Evolutionary conservation across 2,329 filamentous ascomycete species (phyloP).

Genomic region (Cercospora canescens): DNA sequence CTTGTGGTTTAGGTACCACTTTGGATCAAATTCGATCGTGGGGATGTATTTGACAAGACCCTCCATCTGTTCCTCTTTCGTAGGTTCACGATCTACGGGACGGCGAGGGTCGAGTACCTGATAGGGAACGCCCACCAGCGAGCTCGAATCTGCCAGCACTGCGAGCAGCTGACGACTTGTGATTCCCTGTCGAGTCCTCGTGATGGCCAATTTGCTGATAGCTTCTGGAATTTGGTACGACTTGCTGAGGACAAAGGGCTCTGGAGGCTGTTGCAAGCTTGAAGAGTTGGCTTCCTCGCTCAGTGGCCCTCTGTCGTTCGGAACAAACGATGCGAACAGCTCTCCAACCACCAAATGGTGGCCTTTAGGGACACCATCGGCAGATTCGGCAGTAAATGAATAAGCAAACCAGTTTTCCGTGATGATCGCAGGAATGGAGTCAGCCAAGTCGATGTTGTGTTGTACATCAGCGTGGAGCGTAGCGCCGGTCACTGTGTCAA

Average conservation of each 20-base stretch:
- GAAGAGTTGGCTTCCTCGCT: slow-evolving; percentile 72
- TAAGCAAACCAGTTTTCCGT: slow-evolving; percentile 97
- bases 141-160: slow-evolving; percentile 69
- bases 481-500: slow-evolving; percentile 84
- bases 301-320: slow-evolving; percentile 83
- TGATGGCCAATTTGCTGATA: slow-evolving; percentile 78
- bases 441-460: slow-evolving; percentile 69
- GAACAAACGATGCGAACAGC: slow-evolving; percentile 79
- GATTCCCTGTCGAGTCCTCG: slow-evolving; percentile 89
- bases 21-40: slow-evolving; percentile 78
- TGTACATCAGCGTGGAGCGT: slow-evolving; percentile 72
- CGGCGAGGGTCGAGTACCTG: slow-evolving; percentile 80
- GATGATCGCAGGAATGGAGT: slow-evolving; percentile 74
- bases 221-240: slow-evolving; percentile 77
- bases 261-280: slow-evolving; percentile 64
- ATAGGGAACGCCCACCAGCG: slow-evolving; percentile 78
- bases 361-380: slow-evolving; percentile 65
- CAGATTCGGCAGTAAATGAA: slow-evolving; percentile 63
- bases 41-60: slow-evolving; percentile 76
- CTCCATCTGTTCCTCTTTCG: slow-evolving; percentile 76
- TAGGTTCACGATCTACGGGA: slow-evolving; percentile 81
- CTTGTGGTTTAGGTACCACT: slow-evolving; percentile 76
- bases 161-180: slow-evolving; percentile 79
- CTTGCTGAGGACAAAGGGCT: slow-evolving; percentile 77
- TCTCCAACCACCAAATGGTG: slow-evolving; percentile 86